Evolutionary conservation across 2,329 filamentous ascomycete species (phyloP), one percentile per base, ranked within the genome.

Genomic region (Botryotinia globosa): DNA sequence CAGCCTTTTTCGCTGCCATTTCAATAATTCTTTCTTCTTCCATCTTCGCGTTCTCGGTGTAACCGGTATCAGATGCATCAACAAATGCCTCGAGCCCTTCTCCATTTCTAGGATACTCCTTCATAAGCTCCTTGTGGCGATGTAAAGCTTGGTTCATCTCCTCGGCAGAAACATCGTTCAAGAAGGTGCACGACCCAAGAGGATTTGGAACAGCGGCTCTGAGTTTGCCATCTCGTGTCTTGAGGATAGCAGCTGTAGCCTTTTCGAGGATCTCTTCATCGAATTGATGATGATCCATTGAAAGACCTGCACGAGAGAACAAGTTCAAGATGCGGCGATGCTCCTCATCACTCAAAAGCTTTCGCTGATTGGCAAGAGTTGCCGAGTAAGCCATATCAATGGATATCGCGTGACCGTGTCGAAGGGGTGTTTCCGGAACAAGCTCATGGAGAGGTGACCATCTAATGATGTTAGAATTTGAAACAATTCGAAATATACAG

Each of bases 311-410:
- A 62, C 90, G 85, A 0, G 90, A 92, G 81, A 93, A 92, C 7
- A 93, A 84, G 71, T 85, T 86, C n/a, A 92, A 82, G 1, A 92
- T 81, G 29, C 90, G 85, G 39, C 82, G 84, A 79, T 92, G 89
- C 75, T 92, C 90, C 1, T 83, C 84, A 62, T 88, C 83, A 34
- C 84, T 85, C 16, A 93, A 84, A 0, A 91, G 83, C 6, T 89
- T 88, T n/a, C 89, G 87, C 73, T 84, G 81, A 78, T 90, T 87
- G 29, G 90, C 89, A 6, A 93, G 84, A 0, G 91, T 92, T 0
- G 90, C 90, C 0, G 90, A 91, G 82, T 90, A 93, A 0, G 90
- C 91, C 91, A 93, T 93, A 80, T 92, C 91, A 74, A 92, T 91
- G 3, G 89, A 91, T 76, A 93, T 92, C 76, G 91, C 91, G 78